phyloP scores from a whole-genome alignment of 2,329 filamentous ascomycete genomes.

The Cyphellophora attinorum region DNA sequence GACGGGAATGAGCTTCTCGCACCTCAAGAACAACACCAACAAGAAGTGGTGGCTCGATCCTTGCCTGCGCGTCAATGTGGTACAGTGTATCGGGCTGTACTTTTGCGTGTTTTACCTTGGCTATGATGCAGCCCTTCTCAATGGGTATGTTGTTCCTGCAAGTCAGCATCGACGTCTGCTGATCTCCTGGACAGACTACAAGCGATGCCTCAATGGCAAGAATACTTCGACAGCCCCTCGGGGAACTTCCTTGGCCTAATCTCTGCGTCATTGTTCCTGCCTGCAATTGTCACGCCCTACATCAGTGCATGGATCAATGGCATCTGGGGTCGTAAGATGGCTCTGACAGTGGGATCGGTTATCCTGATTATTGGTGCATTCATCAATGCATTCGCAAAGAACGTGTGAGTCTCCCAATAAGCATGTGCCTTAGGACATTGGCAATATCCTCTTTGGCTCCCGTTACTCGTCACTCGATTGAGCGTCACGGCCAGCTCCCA shows the following conservation, averaged over 20 bases:
- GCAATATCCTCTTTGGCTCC: too few relatives aligned
- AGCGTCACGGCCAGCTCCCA: too few relatives aligned
- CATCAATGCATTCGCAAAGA: slow-evolving; percentile 57
- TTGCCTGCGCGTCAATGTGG: slow-evolving; percentile 3
- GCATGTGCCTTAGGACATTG: too few relatives aligned
- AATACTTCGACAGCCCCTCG: slow-evolving; percentile 46
- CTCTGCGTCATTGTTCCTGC: slow-evolving; percentile 63
- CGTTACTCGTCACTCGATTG: too few relatives aligned
- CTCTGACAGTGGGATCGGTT: slow-evolving; percentile 56
- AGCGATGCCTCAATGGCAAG: slow-evolving; percentile 48
- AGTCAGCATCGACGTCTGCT: too few relatives aligned
- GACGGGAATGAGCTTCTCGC: not conserved
- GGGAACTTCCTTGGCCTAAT: slow-evolving; percentile 44
- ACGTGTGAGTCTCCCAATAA: too few relatives aligned
- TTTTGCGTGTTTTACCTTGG: slow-evolving; percentile 17
- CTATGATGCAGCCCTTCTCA: slow-evolving; percentile 38
- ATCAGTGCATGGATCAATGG: slow-evolving; percentile 56
- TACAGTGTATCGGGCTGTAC: slow-evolving; percentile 4
- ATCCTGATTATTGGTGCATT: slow-evolving; percentile 60
- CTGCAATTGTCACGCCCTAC: slow-evolving; percentile 62
- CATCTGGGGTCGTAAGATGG: slow-evolving; percentile 51
- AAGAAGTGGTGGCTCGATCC: slow-evolving; percentile 4
- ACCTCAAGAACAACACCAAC: slow-evolving; percentile 4
- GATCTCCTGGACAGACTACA: too few relatives aligned
- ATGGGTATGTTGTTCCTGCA: too few relatives aligned